These are phyloP conservation scores for Lachancea kluyveri DNA, from an alignment of 805 yeast genomes.

Conservation along the genomic window DNA sequence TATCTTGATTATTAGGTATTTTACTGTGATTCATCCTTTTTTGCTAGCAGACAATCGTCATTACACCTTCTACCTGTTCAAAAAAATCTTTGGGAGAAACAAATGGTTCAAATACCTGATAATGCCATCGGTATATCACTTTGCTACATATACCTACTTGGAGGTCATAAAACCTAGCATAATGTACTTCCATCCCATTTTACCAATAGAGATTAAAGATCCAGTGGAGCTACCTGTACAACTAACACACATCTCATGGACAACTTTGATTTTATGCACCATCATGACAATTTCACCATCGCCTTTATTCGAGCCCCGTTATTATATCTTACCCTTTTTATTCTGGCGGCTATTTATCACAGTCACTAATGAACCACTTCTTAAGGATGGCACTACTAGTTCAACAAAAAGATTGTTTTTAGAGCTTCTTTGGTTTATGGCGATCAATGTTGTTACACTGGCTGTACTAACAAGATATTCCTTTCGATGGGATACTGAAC, in stretches of 20 bases:
- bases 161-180: constrained; percentile 32
- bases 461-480: constrained; percentile 53
- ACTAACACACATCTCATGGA: constrained; percentile 40
- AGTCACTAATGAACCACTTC: constrained; percentile 33
- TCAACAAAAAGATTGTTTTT: constrained; percentile 33
- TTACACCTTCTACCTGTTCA: constrained; percentile 81
- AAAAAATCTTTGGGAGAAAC: constrained; percentile 47
- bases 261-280: constrained; percentile 47
- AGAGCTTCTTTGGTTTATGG: constrained; percentile 60
- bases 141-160: constrained; percentile 35
- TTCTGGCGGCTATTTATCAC: constrained; percentile 60
- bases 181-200: constrained; percentile 31
- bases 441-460: constrained; percentile 48
- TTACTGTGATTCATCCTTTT: constrained; percentile 82
- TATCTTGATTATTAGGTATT: constrained; percentile 43
- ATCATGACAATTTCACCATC: constrained; percentile 71
- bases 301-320: constrained; percentile 91
- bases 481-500: constrained; percentile 63
- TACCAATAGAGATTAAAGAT: constrained; percentile 33
- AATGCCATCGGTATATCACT: constrained; percentile 68
- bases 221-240: constrained; percentile 34
- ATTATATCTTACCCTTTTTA: constrained; percentile 75
- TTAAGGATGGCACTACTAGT: constrained; percentile 17
- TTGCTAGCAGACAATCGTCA: constrained; percentile 92
- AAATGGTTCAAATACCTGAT: constrained; percentile 41